Percentiles rank a stretch among this genome's conserved stretches.
phyloP scores from a whole-genome alignment of 2,329 filamentous ascomycete species.

The Aspergillus piperis region DNA sequence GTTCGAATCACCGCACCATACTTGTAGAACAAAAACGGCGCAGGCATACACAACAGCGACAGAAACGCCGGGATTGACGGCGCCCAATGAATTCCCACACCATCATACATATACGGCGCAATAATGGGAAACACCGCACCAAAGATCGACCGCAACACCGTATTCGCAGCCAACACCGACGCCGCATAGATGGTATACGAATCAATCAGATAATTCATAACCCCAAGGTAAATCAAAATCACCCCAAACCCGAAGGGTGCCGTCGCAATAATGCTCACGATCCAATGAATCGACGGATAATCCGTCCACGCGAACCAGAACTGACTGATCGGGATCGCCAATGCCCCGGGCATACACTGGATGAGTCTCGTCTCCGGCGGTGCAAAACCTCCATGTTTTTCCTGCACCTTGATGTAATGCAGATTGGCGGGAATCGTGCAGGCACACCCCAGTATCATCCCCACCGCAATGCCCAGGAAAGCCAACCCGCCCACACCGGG shows the following conservation, averaged over 20 bases:
- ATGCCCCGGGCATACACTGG: slow-evolving; percentile 1
- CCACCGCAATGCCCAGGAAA: not conserved
- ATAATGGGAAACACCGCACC: slow-evolving; percentile 1
- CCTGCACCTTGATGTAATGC: not conserved
- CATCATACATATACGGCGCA: not conserved
- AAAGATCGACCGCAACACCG: not conserved
- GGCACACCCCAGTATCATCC: not conserved
- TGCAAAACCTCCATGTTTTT: not conserved
- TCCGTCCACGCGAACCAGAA: slow-evolving; percentile 10
- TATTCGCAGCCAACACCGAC: slow-evolving; percentile 5
- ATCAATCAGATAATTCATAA: slow-evolving; percentile 7
- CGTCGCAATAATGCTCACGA: slow-evolving; percentile 1
- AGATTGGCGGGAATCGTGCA: slow-evolving; percentile 1
- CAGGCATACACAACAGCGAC: slow-evolving; percentile 4
- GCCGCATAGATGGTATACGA: slow-evolving; percentile 8
- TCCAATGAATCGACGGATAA: not conserved
- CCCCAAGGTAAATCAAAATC: not conserved
- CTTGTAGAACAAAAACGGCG: slow-evolving; percentile 2
- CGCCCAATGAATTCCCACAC: slow-evolving; percentile 4
- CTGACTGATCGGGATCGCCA: slow-evolving; percentile 5
- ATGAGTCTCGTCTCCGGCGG: not conserved
- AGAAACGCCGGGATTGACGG: not conserved
- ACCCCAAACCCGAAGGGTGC: slow-evolving; percentile 5
- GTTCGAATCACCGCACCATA: not conserved
- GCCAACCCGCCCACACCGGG: slow-evolving; percentile 1